phyloP scores from a whole-genome alignment of 1,284 basidiomycete genomes.

The Inonotus hispidus region DNA sequence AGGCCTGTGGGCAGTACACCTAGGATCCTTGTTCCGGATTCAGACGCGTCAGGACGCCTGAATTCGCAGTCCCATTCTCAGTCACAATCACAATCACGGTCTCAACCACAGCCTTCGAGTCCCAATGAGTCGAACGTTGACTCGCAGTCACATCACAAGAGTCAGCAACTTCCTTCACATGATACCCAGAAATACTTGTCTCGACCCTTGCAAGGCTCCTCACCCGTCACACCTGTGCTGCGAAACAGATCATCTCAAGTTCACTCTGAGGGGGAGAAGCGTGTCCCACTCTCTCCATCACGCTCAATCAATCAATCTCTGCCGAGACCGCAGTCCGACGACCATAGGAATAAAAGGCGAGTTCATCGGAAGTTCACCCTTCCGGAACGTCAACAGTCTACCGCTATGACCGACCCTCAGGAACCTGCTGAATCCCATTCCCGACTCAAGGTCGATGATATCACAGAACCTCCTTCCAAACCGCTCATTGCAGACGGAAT shows the following conservation, averaged over 20 bases:
- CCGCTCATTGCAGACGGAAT: too few relatives aligned
- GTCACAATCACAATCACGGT: constrained; percentile 9
- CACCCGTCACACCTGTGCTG: neutral
- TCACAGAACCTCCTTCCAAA: too few relatives aligned
- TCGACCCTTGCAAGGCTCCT: neutral
- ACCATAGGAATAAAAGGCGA: neutral
- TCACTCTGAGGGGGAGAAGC: neutral
- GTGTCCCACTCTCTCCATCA: neutral
- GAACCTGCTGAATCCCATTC: neutral
- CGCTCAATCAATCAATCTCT: neutral
- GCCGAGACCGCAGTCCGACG: neutral
- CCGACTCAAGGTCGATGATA: neutral
- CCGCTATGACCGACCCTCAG: neutral
- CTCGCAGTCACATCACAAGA: neutral
- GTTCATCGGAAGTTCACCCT: neutral
- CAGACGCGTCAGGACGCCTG: constrained; percentile 7
- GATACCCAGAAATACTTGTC: neutral
- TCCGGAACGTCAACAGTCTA: neutral
- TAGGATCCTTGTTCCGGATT: constrained; percentile 15
- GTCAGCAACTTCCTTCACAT: neutral
- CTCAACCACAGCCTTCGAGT: neutral
- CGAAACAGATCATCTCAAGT: neutral
- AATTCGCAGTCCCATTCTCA: constrained; percentile 14
- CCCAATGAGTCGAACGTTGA: neutral
- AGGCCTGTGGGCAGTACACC: neutral